Percentiles rank a stretch among this genome's conserved stretches.
Evolutionary conservation across 805 yeast genomes (phyloP).

Genomic region (Pichia occidentalis): DNA sequence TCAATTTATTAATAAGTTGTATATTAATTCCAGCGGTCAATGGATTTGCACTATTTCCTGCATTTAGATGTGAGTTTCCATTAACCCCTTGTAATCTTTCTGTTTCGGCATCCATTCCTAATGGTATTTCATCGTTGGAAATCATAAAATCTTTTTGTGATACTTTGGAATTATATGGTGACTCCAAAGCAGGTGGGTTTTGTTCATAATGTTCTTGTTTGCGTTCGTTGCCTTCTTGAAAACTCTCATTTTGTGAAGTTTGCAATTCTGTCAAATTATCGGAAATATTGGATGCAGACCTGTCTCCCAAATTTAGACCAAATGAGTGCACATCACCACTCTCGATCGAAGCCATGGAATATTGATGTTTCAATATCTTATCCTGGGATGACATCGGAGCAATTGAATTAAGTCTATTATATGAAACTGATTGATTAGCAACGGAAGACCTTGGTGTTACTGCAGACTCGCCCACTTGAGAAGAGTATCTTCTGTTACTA

Average conservation of each 20-base stretch:
- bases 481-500: slow-evolving; percentile 21
- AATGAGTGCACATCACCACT: slow-evolving; percentile 5
- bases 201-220: too few species aligned
- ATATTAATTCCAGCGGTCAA: slow-evolving; percentile 32
- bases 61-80: slow-evolving; percentile 4
- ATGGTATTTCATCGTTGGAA: slow-evolving; percentile 10
- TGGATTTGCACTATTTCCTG: slow-evolving; percentile 16
- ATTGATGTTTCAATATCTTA: slow-evolving; percentile 17
- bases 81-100: slow-evolving; percentile 11
- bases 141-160: neutral
- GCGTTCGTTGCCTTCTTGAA: too few species aligned
- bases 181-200: slow-evolving; percentile 1
- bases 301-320: neutral
- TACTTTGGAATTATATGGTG: slow-evolving; percentile 2
- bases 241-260: too few species aligned
- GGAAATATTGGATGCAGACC: neutral
- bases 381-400: slow-evolving; percentile 15
- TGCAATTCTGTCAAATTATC: neutral
- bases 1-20: slow-evolving; percentile 69
- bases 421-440: slow-evolving; percentile 11
- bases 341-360: slow-evolving; percentile 14
- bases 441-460: slow-evolving; percentile 34
- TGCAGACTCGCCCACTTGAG: slow-evolving; percentile 43
- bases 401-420: slow-evolving; percentile 10
- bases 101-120: slow-evolving; percentile 16